These are phyloP conservation scores for Ophiosphaerella korrae DNA, from an alignment of 2,329 filamentous ascomycete species.

Conservation along the genomic window DNA sequence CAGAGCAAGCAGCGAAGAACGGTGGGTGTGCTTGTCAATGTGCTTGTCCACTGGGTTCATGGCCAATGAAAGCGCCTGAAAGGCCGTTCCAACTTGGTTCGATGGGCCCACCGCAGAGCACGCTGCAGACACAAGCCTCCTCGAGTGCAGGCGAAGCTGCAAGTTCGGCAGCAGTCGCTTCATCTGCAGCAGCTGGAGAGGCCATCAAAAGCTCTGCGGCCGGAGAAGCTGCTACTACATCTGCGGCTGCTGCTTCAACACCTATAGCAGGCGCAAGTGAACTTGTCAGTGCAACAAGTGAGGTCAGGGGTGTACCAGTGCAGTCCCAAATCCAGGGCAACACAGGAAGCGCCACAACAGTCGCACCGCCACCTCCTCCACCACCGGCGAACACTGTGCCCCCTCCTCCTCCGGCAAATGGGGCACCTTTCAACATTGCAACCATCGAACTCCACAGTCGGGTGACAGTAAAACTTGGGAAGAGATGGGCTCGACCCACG, in stretches of 20 bases:
- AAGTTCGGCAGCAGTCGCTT: constrained; percentile 11
- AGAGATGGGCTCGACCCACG: constrained; percentile 28
- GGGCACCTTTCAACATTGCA: constrained; percentile 42
- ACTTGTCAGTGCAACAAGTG: neutral
- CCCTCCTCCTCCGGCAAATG: constrained; percentile 17
- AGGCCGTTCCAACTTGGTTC: constrained; percentile 35
- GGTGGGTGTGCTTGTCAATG: constrained; percentile 38
- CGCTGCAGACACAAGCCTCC: constrained; percentile 29
- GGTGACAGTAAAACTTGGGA: constrained; percentile 43
- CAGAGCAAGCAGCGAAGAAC: constrained; percentile 15
- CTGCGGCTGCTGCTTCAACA: constrained; percentile 11
- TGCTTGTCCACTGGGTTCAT: constrained; percentile 33
- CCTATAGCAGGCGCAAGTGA: constrained; percentile 10
- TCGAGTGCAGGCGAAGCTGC: constrained; percentile 9
- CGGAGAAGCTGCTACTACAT: constrained; percentile 9
- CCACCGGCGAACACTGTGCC: constrained; percentile 7
- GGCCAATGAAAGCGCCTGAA: constrained; percentile 36
- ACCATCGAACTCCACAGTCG: constrained; percentile 40
- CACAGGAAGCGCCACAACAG: neutral
- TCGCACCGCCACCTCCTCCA: constrained; percentile 14
- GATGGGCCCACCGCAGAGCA: constrained; percentile 23
- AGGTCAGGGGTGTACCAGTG: constrained; percentile 12
- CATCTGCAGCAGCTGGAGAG: neutral
- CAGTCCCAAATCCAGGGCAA: constrained; percentile 31
- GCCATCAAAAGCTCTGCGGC: neutral